Evolutionary conservation across 2,329 filamentous ascomycete genomes (phyloP).

Genomic region (Diaporthe nobilis): DNA sequence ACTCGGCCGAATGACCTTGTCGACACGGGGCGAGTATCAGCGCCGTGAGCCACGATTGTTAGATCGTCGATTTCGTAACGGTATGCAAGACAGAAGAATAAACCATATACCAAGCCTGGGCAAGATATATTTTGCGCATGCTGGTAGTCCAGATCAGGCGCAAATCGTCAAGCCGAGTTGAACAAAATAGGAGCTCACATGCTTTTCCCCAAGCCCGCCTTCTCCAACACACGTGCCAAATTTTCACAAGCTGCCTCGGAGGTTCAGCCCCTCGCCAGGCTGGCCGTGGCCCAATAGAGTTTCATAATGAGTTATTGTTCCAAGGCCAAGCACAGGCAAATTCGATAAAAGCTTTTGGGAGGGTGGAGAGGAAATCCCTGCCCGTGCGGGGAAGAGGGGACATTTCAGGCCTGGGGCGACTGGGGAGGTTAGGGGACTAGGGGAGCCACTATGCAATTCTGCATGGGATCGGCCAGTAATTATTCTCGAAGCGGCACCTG

Average conservation of each 20-base stretch:
- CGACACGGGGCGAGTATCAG: neutral
- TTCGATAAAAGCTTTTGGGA: conserved; percentile 24
- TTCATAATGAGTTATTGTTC: conserved; percentile 6
- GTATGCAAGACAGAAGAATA: neutral
- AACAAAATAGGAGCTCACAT: conserved; percentile 9
- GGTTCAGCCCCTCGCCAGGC: conserved; percentile 2
- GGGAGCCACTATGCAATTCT: too few relatives aligned
- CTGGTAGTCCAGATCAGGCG: neutral
- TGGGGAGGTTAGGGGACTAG: neutral
- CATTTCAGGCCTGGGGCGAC: neutral
- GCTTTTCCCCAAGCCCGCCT: conserved; percentile 3
- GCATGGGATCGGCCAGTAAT: conserved; percentile 29
- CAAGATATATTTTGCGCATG: neutral
- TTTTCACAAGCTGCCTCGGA: conserved; percentile 41
- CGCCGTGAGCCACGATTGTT: neutral
- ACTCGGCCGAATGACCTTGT: neutral
- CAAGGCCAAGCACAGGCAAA: conserved; percentile 24
- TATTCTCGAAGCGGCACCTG: conserved; percentile 30
- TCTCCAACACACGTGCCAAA: neutral
- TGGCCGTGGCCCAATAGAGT: conserved; percentile 27
- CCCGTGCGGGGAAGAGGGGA: conserved; percentile 7
- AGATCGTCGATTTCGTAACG: neutral
- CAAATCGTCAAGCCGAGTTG: neutral
- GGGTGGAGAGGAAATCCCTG: conserved; percentile 8
- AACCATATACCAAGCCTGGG: neutral